Percentiles rank a stretch among this genome's conserved stretches.
Conservation (phyloP, 2,329 filamentous ascomycete genomes). For the Claviceps maximensis region DNA sequence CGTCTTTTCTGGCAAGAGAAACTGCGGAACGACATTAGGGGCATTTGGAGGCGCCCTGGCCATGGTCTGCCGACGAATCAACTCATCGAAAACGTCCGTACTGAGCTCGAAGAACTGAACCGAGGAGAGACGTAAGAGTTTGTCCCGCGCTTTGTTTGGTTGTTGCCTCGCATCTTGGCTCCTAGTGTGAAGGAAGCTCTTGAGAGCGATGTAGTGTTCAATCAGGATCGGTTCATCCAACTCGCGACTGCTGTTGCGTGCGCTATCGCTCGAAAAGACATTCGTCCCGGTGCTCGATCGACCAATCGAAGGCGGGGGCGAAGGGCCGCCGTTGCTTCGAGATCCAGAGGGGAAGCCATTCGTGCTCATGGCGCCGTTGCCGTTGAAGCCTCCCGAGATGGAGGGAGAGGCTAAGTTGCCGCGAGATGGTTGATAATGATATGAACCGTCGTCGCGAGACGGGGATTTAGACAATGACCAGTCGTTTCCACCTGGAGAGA, state of each 20-base stretch:
- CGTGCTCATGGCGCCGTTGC: constrained; percentile 39
- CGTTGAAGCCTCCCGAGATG: constrained; percentile 49
- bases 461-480: constrained; percentile 64
- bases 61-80: constrained; percentile 69
- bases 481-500: constrained; percentile 73
- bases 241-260: constrained; percentile 46
- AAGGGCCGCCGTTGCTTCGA: constrained; percentile 51
- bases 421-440: constrained; percentile 33
- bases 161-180: constrained; percentile 63
- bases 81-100: constrained; percentile 93
- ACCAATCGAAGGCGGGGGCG: constrained; percentile 78
- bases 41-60: constrained; percentile 39
- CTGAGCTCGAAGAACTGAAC: constrained; percentile 96
- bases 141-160: constrained; percentile 85
- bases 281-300: constrained; percentile 71
- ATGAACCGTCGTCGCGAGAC: constrained; percentile 36
- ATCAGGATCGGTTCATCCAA: constrained; percentile 49
- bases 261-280: constrained; percentile 55
- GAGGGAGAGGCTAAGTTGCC: constrained; percentile 56
- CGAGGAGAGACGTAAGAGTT: constrained; percentile 74
- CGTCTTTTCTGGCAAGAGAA: constrained; percentile 68
- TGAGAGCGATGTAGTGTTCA: constrained; percentile 72
- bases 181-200: constrained; percentile 61
- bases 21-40: constrained; percentile 48
- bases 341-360: constrained; percentile 45